Percentiles rank a stretch among this genome's conserved stretches.
Conservation (phyloP, 2,329 filamentous ascomycete species). For the Talaromyces sp. region DNA sequence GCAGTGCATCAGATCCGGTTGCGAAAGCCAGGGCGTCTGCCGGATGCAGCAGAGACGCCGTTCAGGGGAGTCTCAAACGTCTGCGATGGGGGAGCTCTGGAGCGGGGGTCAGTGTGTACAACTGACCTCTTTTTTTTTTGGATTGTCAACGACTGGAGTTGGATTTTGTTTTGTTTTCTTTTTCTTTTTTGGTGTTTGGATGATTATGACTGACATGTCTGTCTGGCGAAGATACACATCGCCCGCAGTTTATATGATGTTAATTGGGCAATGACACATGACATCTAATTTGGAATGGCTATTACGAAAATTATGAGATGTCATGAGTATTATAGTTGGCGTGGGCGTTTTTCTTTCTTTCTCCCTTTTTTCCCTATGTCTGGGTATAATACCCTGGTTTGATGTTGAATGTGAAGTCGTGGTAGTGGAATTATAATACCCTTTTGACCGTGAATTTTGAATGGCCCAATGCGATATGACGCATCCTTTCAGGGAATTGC, state of each 20-base stretch:
- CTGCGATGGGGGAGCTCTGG: slow-evolving; percentile 37
- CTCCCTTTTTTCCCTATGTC: background rate
- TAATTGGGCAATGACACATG: background rate
- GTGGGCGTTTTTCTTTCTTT: background rate
- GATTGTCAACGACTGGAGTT: background rate
- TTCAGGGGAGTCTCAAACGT: slow-evolving; percentile 37
- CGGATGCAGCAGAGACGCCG: slow-evolving; percentile 41
- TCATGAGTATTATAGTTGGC: background rate
- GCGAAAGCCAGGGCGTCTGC: slow-evolving; percentile 27
- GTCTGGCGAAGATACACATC: background rate
- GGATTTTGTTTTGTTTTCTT: background rate
- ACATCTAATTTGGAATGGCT: background rate
- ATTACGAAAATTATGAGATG: background rate
- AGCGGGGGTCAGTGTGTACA: slow-evolving; percentile 26
- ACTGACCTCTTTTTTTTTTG: background rate
- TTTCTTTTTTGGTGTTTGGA: background rate
- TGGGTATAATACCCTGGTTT: background rate
- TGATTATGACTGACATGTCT: background rate
- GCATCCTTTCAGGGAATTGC: background rate
- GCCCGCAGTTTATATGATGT: background rate
- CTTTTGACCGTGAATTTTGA: background rate
- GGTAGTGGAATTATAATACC: background rate
- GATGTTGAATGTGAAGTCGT: background rate
- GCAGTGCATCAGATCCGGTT: slow-evolving; percentile 13
- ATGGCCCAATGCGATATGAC: background rate